Evolutionary conservation across 495 filamentous ascomycete genomes (phyloP), one percentile per base, ranked within the genome.

Genomic region (Sphaerosporella brunnea): DNA sequence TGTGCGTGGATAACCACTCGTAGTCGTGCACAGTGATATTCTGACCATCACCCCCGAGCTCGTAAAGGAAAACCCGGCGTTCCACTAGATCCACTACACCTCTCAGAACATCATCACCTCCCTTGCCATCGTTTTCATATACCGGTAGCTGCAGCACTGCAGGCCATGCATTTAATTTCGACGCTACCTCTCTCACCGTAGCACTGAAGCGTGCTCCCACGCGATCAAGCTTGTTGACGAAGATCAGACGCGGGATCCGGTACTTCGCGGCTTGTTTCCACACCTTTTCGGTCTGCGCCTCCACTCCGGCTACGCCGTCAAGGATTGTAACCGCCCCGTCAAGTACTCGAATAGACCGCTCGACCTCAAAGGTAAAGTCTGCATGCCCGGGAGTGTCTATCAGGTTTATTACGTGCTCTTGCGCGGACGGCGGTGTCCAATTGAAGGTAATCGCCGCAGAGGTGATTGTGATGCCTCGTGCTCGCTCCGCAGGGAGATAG

Each of bases 381-480:
- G 92, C 88, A 55, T 99, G 92, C 2, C 92, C 92, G 0, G 92
- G 92, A 0, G 92, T 99, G 63, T 99, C 92, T 38, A 99, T 96
- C 1, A 99, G 68, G 64, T 96, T 96, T 59, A 99, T 79, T 4
- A 72, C 80, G 55, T 86, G 79, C 2, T 68, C 45, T 15, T 69
- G 67, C 1, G 50, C 47, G 4, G 69, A 61, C 4, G 73, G 74
- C 23, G 79, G 80, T 11, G 54, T 59, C 92, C 92, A 99, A 50
- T 79, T 70, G 62, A 96, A 93, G 2, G 87, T 93, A 47, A 99
- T 90, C 18, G 90, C 88, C 2, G 92, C 90, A 5, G 88, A 95
- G 57, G 96, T 93, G 52, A 99, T 96, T 24, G 92, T 99, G 55
- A 99, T 95, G 11, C 92, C 92, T 44, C 90, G 74, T 36, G 86